Base-by-base conservation (phyloP, 208 protist genomes). In the Trypanosoma caninum region DNA sequence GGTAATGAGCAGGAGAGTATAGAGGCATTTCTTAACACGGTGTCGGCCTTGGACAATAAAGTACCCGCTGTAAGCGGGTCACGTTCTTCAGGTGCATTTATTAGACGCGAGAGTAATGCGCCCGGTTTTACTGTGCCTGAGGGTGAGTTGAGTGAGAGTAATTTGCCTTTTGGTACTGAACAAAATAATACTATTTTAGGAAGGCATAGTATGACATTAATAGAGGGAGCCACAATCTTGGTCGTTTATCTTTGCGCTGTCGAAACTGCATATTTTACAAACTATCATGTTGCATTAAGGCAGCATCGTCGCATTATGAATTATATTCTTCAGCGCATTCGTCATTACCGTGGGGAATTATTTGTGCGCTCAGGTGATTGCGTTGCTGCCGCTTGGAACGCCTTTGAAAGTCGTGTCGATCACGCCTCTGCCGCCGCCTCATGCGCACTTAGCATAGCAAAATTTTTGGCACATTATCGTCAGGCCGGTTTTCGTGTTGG, bases 341-440 rank as follows among this genome's bases (percentile, higher is more conserved):
- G 84, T 18, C 72, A 71, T 14, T 74, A 88, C 70, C 78, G 78
- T 20, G 88, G 88, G 18, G 74, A 76, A 16, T 69, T 90, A 40
- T 91, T 89, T 70, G 63, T 89, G 62, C 78, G 84, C 42, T 69
- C 72, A 11, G 88, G 88, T 14, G 88, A 91, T 48, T 81, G 70
- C 52, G 76, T 94, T 25, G 71, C 71, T 10, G 88, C 76, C 33
- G 72, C 77, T 13, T 94, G 88, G 84, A 94, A 94, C 59, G 88
- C 82, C 25, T 94, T 94, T 65, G 84, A 89, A 35, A 77, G 73
- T 64, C 82, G 84, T 52, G 38, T 77, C 16, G 75, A 87, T 68
- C 88, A 94, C 75, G 80, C 76, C 18, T 68, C 78, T 42, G 40
- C 53, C 14, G 88, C 88, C n/a, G 84, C 80, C 1, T 53, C 69